phyloP scores from a whole-genome alignment of 2,329 filamentous ascomycete species.

The Monosporascus sp. region DNA sequence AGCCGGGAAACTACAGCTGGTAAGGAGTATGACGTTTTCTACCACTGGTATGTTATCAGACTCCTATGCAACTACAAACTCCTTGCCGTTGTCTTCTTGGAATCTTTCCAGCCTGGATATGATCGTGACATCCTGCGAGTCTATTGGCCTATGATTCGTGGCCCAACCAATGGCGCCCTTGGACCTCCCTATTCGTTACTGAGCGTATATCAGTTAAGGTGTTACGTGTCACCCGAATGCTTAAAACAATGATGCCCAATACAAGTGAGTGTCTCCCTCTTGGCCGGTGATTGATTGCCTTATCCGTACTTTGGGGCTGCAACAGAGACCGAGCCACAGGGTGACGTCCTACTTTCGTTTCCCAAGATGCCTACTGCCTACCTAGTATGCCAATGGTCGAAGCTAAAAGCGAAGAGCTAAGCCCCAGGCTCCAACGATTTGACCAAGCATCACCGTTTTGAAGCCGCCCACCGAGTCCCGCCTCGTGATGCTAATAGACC shows the following conservation, averaged over 20 bases:
- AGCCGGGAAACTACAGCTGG: background rate
- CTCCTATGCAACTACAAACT: background rate
- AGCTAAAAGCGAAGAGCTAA: no score
- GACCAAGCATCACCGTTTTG: background rate
- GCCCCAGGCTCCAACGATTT: background rate
- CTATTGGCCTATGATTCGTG: background rate
- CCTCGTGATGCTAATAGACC: background rate
- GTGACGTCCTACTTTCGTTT: background rate
- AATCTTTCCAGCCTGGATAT: background rate
- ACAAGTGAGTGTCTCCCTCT: background rate
- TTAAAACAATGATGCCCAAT: background rate
- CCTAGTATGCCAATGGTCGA: background rate
- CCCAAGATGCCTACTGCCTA: background rate
- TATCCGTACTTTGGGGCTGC: background rate
- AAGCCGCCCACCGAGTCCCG: background rate
- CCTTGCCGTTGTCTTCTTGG: background rate
- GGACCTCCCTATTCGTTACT: background rate
- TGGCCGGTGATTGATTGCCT: background rate
- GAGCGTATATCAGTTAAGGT: background rate
- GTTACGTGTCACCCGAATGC: background rate
- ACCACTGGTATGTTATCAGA: background rate
- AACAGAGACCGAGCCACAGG: background rate
- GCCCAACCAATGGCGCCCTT: background rate
- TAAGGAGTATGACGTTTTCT: background rate
- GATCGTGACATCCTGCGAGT: background rate